These are phyloP conservation scores for Populus trichocarpa DNA, from an alignment of 441 rosid genomes.

Conservation along the genomic window DNA sequence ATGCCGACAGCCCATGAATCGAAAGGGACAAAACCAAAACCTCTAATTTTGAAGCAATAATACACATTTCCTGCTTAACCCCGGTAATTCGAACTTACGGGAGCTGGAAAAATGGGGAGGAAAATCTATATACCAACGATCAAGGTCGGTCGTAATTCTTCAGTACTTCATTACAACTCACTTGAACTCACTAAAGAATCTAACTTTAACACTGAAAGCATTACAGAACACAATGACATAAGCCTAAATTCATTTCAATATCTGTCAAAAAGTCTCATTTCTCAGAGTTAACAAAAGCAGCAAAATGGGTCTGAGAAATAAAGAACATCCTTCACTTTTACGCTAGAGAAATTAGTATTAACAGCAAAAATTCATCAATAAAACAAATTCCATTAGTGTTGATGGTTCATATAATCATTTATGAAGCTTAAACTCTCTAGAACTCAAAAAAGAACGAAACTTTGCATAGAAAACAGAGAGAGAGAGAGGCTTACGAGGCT, in stretches of 20 bases:
- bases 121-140: neutral
- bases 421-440: neutral
- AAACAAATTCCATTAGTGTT: neutral
- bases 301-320: neutral
- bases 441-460: neutral
- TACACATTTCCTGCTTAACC: neutral
- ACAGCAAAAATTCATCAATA: neutral
- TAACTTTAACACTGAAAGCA: neutral
- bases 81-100: neutral
- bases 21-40: neutral
- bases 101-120: neutral
- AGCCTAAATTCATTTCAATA: neutral
- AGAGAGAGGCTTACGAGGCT: constrained; percentile 35
- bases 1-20: neutral
- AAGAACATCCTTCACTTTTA: neutral
- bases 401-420: neutral
- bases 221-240: neutral
- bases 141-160: neutral
- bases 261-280: neutral
- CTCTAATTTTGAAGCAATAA: neutral
- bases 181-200: neutral
- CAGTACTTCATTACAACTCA: neutral
- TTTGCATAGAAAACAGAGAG: neutral
- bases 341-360: neutral
- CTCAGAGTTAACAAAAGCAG: neutral